A percentile compares a stretch with the other conserved stretches of the same genome.
Evolutionary conservation across 2,329 filamentous ascomycete genomes (phyloP).

Genomic region (Fusarium coffeatum): DNA sequence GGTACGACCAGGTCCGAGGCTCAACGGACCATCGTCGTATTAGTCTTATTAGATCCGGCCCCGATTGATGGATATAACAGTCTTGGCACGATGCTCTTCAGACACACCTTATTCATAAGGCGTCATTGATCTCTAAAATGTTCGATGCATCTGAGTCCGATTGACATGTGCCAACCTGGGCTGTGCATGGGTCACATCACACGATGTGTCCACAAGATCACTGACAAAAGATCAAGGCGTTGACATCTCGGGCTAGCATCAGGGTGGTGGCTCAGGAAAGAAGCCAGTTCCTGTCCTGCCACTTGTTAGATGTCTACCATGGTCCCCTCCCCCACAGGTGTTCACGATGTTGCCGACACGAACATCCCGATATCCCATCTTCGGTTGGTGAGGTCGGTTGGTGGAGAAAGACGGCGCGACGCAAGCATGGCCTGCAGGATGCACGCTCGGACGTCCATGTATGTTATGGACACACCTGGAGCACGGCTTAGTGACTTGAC

Average conservation of each 20-base stretch:
- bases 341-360: conserved; percentile 34
- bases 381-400: conserved; percentile 28
- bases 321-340: conserved; percentile 37
- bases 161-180: conserved; percentile 30
- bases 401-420: conserved; percentile 38
- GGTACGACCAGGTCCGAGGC: conserved; percentile 1
- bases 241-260: conserved; percentile 19
- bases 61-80: not conserved
- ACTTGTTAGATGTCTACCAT: conserved; percentile 16
- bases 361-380: conserved; percentile 36
- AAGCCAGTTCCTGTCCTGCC: conserved; percentile 17
- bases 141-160: not conserved
- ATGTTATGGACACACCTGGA: conserved; percentile 31
- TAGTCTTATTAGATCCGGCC: not conserved
- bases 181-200: conserved; percentile 19
- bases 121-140: conserved; percentile 13
- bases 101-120: conserved; percentile 1
- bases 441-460: conserved; percentile 39
- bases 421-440: conserved; percentile 45
- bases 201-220: conserved; percentile 30
- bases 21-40: not conserved
- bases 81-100: not conserved
- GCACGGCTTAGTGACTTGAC: conserved; percentile 1
- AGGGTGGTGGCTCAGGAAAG: conserved; percentile 10
- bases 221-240: conserved; percentile 18